Base-by-base conservation (phyloP, 129 eudicot genomes). In the Artemisia argyi region DNA sequence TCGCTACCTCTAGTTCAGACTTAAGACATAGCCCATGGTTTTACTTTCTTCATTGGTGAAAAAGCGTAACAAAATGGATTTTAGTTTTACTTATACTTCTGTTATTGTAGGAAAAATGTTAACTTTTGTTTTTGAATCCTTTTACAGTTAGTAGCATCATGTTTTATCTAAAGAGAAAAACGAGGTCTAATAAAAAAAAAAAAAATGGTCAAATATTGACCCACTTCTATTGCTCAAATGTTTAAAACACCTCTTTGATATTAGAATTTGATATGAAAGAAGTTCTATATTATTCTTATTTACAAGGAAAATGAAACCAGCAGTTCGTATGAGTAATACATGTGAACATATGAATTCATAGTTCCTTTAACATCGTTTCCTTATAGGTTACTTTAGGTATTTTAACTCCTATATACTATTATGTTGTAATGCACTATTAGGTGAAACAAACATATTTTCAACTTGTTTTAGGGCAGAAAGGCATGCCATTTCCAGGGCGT, bases 81-180 rank as follows among this genome's bases (percentile, higher is more conserved):
- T 16, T 16, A 28, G 13, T 17, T 10, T 17, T 53, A 53, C 17
- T 5, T 1, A 53, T 30, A 14, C 11, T 52, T 51, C 11, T 4
- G 3, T 28, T 68, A 52, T 16, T 28, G 3, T 9, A 53, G 32
- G 48, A 52, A 10, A 18, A n/a, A 28, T 24, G 10, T 69, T 32
- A 30, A 30, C 7, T 1, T 52, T 32, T 53, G 62, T n/a, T n/a
- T 16, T 69, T 32, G 3, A 66, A 52, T 46, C 71, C 39, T 19
- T 15, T 53, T 46, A 18, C 32, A 65, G 46, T 66, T 66, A 12
- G 42, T 48, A 47, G 16, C 55, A 20, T 66, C 19, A 66, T 18
- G 71, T 20, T 66, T 47, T 14, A 66, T 48, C 57, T 52, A 66
- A 11, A 66, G 11, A 66, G 71, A 28, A 48, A 66, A 66, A 66